Conservation (phyloP, 2,329 filamentous ascomycete species). For the Penicillium sclerotigenum region DNA sequence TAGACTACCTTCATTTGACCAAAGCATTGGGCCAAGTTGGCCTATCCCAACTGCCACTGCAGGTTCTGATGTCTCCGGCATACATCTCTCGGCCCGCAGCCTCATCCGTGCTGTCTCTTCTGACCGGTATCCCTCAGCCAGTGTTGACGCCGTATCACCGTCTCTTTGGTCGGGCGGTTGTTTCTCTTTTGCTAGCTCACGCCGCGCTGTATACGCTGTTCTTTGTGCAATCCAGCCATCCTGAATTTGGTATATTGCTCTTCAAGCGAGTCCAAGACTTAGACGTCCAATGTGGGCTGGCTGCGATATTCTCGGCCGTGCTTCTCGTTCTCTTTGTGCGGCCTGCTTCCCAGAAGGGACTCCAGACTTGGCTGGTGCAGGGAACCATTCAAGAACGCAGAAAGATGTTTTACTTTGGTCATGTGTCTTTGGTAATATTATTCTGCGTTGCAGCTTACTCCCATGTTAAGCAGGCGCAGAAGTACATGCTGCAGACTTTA, state of each 20-base stretch:
- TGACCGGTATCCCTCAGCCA: conserved; percentile 55
- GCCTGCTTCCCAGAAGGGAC: conserved; percentile 20
- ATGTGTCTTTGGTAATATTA: conserved; percentile 51
- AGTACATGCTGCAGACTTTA: conserved; percentile 53
- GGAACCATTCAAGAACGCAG: conserved; percentile 35
- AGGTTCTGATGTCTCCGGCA: conserved; percentile 53
- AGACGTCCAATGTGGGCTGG: conserved; percentile 58
- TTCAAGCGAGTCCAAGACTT: conserved; percentile 52
- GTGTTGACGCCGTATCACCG: conserved; percentile 57
- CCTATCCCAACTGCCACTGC: conserved; percentile 58
- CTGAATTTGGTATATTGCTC: conserved; percentile 43
- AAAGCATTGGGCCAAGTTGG: conserved; percentile 60
- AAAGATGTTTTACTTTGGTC: conserved; percentile 53
- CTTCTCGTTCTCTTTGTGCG: conserved; percentile 51
- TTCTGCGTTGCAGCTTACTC: conserved; percentile 52
- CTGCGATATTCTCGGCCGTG: conserved; percentile 46
- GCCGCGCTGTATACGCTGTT: conserved; percentile 56
- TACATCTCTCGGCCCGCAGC: conserved; percentile 45
- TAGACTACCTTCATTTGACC: conserved; percentile 64
- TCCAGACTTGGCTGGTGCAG: conserved; percentile 8
- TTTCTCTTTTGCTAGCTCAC: conserved; percentile 54
- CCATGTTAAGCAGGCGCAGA: conserved; percentile 55
- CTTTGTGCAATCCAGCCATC: conserved; percentile 49
- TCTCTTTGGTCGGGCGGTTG: conserved; percentile 54
- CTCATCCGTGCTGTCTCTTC: conserved; percentile 49